A percentile compares a stretch with the other conserved stretches of the same genome.
Evolutionary conservation across 2,329 filamentous ascomycete species (phyloP).

Genomic region (Penicillium paneum): DNA sequence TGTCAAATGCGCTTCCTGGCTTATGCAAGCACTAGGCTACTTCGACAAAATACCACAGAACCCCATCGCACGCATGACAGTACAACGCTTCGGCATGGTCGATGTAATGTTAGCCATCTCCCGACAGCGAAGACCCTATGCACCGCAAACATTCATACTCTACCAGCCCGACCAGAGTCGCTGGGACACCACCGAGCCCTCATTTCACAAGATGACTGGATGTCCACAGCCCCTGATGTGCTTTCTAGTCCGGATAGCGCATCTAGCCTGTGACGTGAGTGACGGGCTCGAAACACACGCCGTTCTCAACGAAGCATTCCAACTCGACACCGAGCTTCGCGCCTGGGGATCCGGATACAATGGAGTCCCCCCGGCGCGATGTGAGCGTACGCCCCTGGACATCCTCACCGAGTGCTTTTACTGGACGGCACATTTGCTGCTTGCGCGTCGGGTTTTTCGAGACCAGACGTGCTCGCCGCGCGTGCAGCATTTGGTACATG

Average conservation of each 20-base stretch:
- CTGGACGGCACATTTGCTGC: slow-evolving; percentile 24
- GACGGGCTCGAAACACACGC: slow-evolving; percentile 3
- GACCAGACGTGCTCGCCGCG: slow-evolving; percentile 19
- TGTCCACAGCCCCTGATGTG: slow-evolving; percentile 26
- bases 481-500: slow-evolving; percentile 22
- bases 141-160: slow-evolving; percentile 17
- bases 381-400: slow-evolving; percentile 15
- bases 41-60: slow-evolving; percentile 15
- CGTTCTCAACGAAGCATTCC: slow-evolving; percentile 13
- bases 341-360: slow-evolving; percentile 16
- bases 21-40: slow-evolving; percentile 20
- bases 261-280: slow-evolving; percentile 22
- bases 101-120: slow-evolving; percentile 26
- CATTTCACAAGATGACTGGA: slow-evolving; percentile 25
- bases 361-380: neutral
- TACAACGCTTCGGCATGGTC: slow-evolving; percentile 25
- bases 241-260: slow-evolving; percentile 18
- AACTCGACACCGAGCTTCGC: slow-evolving; percentile 22
- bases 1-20: slow-evolving; percentile 21
- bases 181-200: slow-evolving; percentile 23
- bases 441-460: slow-evolving; percentile 22
- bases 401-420: slow-evolving; percentile 26
- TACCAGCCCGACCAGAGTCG: slow-evolving; percentile 15
- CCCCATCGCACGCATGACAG: slow-evolving; percentile 15
- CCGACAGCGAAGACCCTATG: slow-evolving; percentile 20